Percentiles rank a stretch among this genome's conserved stretches.
phyloP scores from a whole-genome alignment of 345 rosid species.

The Viola odorata region DNA sequence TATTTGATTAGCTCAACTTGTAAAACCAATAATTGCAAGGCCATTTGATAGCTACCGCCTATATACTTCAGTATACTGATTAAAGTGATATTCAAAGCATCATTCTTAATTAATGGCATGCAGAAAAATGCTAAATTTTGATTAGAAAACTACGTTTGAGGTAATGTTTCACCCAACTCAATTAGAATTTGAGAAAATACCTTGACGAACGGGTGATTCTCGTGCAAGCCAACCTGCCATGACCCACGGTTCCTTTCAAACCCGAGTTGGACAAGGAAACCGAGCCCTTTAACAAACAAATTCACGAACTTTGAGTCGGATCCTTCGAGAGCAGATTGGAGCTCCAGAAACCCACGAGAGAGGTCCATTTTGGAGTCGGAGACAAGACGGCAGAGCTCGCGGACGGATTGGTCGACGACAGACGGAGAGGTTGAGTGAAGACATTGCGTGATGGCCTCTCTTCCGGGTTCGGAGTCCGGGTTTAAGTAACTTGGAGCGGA shows the following conservation, averaged over 20 bases:
- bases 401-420: conserved; percentile 84
- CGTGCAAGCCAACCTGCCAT: conserved; percentile 45
- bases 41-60: no score
- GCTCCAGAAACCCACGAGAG: conserved; percentile 62
- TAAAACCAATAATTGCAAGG: no score
- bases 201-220: conserved; percentile 78
- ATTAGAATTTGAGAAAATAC: conserved; percentile 19
- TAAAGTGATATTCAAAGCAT: no score
- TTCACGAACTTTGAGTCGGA: conserved; percentile 45
- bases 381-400: conserved; percentile 81
- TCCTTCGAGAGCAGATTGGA: conserved; percentile 83
- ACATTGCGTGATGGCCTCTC: conserved; percentile 63
- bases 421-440: conserved; percentile 52
- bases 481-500: conserved; percentile 44
- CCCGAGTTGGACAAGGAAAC: conserved; percentile 51
- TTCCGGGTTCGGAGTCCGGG: conserved; percentile 56
- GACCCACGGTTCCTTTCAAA: conserved; percentile 41
- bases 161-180: no score
- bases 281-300: conserved; percentile 62
- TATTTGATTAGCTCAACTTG: no score
- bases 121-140: no score
- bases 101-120: no score
- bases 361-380: conserved; percentile 47
- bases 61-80: no score
- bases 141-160: no score